Conservation (phyloP, 768 basidiomycete species). For the Sporobolomyces pararoseus region DNA sequence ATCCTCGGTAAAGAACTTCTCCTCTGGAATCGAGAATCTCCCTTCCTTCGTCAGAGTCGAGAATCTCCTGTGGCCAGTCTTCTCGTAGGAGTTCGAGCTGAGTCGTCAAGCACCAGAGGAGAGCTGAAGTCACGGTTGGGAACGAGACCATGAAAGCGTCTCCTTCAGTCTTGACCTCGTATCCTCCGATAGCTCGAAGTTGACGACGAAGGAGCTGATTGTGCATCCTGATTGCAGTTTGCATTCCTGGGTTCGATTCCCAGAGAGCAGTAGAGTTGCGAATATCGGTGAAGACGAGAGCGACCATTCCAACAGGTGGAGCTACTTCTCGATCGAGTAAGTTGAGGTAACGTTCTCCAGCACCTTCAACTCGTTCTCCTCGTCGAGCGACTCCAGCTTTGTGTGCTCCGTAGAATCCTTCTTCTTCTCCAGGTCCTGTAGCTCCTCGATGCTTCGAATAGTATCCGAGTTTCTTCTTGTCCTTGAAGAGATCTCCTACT, state of each 20-base stretch:
- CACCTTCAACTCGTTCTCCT: constrained; percentile 19
- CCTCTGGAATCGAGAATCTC: constrained; percentile 60
- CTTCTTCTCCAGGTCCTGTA: constrained; percentile 51
- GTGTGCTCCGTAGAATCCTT: constrained; percentile 52
- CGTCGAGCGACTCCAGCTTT: constrained; percentile 46
- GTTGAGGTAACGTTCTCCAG: constrained; percentile 50
- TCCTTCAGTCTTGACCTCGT: constrained; percentile 99
- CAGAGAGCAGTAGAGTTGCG: constrained; percentile 92
- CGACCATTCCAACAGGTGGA: constrained; percentile 78
- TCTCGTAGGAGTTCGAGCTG: constrained; percentile 76
- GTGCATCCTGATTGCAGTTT: constrained; percentile 84
- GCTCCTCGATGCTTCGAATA: constrained; percentile 42
- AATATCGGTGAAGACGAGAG: constrained; percentile 96
- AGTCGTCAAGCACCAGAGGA: constrained; percentile 85
- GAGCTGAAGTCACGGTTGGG: constrained; percentile 74
- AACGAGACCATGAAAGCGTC: constrained; percentile 99
- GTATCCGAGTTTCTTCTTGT: constrained; percentile 29
- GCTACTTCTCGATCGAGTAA: constrained; percentile 69
- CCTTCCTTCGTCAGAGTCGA: constrained; percentile 87
- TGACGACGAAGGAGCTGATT: constrained; percentile 79
- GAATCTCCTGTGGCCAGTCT: constrained; percentile 86
- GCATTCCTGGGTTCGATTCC: constrained; percentile 95
- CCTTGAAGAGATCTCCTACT: constrained; percentile 68
- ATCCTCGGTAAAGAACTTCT: constrained; percentile 70
- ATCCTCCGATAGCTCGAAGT: constrained; percentile 84